Evolutionary conservation across 129 eudicot species (phyloP).

Genomic region (Pulicaria dysenterica): DNA sequence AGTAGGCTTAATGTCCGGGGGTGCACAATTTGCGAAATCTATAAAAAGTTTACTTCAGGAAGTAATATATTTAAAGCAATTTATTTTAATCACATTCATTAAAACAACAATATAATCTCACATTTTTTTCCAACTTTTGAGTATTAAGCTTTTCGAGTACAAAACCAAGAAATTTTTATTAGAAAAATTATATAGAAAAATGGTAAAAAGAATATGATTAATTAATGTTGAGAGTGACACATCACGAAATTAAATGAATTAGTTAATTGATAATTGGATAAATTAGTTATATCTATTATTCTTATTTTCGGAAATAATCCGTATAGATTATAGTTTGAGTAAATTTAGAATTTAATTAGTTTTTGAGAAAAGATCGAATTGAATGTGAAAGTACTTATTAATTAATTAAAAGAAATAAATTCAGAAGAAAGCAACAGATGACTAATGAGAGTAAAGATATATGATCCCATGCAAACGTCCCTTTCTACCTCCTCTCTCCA

Average conservation of each 20-base stretch:
- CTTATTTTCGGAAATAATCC: background rate
- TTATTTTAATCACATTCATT: background rate
- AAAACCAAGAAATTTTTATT: too few relatives aligned
- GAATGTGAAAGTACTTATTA: conserved; percentile 20
- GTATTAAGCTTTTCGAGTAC: too few relatives aligned
- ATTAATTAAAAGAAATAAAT: conserved; percentile 26
- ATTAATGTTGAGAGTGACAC: too few relatives aligned
- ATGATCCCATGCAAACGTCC: conserved; percentile 73
- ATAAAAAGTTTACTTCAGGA: background rate
- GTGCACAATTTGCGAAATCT: background rate
- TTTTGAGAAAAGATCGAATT: background rate
- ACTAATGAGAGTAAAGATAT: conserved; percentile 43
- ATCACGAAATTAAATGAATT: too few relatives aligned
- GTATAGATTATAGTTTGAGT: background rate
- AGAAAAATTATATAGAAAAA: too few relatives aligned
- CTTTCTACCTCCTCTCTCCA: conserved; percentile 68
- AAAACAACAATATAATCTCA: too few relatives aligned
- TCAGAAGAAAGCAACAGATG: conserved; percentile 61
- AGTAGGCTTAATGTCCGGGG: background rate
- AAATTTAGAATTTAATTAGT: background rate
- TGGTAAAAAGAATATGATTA: too few relatives aligned
- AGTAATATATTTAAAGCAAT: background rate
- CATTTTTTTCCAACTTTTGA: too few relatives aligned
- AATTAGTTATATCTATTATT: too few relatives aligned
- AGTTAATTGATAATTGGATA: too few relatives aligned